These are phyloP conservation scores for Schwanniomyces occidentalis DNA, from an alignment of 805 yeast species.

Conservation along the genomic window DNA sequence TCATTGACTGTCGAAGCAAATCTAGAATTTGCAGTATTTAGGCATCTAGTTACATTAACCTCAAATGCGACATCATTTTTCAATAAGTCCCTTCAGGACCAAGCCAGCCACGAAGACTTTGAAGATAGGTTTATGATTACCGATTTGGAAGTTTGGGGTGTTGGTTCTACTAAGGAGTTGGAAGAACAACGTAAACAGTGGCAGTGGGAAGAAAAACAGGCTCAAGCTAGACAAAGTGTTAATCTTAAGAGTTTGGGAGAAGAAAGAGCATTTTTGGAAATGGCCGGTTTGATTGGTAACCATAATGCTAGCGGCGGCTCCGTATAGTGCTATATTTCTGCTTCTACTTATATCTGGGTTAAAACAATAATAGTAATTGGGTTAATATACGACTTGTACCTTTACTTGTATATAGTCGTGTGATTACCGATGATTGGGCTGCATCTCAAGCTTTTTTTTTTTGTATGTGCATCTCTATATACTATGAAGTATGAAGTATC, in stretches of 20 bases:
- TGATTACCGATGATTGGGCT: too few species aligned
- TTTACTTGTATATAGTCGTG: too few species aligned
- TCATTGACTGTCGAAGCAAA: constrained; percentile 77
- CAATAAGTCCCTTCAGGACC: constrained; percentile 20
- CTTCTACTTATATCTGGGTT: too few species aligned
- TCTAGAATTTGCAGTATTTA: constrained; percentile 77
- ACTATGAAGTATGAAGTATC: too few species aligned
- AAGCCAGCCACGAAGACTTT: constrained; percentile 29
- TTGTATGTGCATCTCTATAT: too few species aligned
- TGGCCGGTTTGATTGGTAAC: constrained; percentile 67
- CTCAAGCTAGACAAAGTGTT: constrained; percentile 70
- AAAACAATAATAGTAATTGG: too few species aligned
- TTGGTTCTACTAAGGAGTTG: constrained; percentile 77
- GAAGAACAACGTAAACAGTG: constrained; percentile 74
- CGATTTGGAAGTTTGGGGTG: constrained; percentile 89
- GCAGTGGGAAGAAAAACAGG: constrained; percentile 93
- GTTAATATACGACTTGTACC: too few species aligned
- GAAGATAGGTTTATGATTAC: constrained; percentile 73
- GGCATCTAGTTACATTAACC: constrained; percentile 53
- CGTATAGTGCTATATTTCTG: too few species aligned
- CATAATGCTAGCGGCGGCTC: constrained; percentile 49
- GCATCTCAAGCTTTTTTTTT: too few species aligned
- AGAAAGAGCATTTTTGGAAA: constrained; percentile 79
- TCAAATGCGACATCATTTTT: constrained; percentile 25
- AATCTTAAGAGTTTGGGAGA: constrained; percentile 70